These are phyloP conservation scores for Penicillium odoratum DNA, from an alignment of 495 filamentous ascomycete genomes.

Conservation along the genomic window DNA sequence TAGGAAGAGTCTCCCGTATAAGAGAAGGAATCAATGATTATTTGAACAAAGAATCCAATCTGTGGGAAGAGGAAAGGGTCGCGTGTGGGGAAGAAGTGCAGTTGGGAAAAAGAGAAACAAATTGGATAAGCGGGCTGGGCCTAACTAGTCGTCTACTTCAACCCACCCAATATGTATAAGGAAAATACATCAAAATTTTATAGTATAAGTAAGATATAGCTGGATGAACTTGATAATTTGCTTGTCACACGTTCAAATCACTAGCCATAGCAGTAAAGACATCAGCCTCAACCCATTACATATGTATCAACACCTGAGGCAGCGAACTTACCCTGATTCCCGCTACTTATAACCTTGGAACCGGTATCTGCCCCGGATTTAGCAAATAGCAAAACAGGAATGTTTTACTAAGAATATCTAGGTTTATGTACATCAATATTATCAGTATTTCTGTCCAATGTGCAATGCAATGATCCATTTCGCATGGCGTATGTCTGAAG, in stretches of 20 bases:
- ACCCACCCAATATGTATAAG: background rate
- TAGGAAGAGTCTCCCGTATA: background rate
- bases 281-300: background rate
- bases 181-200: background rate
- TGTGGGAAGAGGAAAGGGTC: constrained; percentile 9
- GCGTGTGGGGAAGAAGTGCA: constrained; percentile 14
- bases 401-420: too few species aligned
- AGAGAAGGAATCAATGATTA: background rate
- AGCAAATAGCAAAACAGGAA: background rate
- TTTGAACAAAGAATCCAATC: background rate
- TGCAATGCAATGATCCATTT: background rate
- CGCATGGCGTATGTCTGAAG: background rate
- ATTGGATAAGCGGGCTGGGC: constrained; percentile 28
- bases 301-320: background rate
- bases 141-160: background rate
- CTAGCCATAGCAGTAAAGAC: background rate
- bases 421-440: background rate
- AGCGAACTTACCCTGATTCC: background rate
- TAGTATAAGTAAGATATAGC: too few species aligned
- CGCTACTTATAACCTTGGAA: background rate
- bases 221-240: background rate
- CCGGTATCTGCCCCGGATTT: constrained; percentile 2
- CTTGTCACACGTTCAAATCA: background rate
- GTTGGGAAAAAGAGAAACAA: constrained; percentile 34
- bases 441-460: background rate